phyloP scores from a whole-genome alignment of 192 early-diverging fungal genomes.

The Podila clonocystis region DNA sequence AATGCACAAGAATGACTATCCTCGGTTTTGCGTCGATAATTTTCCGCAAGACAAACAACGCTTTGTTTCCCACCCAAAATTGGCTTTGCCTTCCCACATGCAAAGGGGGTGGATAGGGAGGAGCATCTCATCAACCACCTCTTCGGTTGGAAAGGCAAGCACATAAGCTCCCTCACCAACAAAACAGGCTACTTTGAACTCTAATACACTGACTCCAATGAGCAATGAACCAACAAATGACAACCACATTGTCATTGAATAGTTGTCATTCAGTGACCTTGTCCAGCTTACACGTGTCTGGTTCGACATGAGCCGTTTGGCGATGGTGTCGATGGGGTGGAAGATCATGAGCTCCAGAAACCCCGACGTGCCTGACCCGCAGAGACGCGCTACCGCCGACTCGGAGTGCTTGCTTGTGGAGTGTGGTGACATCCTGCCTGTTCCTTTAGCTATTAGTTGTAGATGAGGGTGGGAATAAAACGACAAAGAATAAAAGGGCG shows the following conservation, averaged over 20 bases:
- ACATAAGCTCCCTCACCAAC: neutral
- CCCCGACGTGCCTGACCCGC: slow-evolving; percentile 90
- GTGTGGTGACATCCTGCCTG: neutral
- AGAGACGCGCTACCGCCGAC: slow-evolving; percentile 84
- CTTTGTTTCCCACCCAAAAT: no score
- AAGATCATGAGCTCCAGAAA: slow-evolving; percentile 95
- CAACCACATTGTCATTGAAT: neutral
- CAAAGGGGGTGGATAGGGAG: no score
- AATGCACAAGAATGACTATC: neutral
- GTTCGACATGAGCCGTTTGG: slow-evolving; percentile 98
- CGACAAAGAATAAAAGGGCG: no score
- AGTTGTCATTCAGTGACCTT: neutral
- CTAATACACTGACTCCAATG: neutral
- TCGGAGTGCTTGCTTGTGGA: slow-evolving; percentile 77
- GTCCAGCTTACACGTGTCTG: slow-evolving; percentile 69
- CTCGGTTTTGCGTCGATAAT: neutral
- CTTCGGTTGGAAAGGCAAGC: neutral
- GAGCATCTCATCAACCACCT: no score
- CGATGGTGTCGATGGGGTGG: slow-evolving; percentile 97
- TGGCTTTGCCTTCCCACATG: no score
- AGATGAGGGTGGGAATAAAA: no score
- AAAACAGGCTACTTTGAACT: neutral
- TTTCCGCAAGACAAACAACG: no score
- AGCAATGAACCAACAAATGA: neutral
- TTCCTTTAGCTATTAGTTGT: no score